Evolutionary conservation across 176 grass and related monocot species (phyloP).

Genomic region (Oryza coarctata): DNA sequence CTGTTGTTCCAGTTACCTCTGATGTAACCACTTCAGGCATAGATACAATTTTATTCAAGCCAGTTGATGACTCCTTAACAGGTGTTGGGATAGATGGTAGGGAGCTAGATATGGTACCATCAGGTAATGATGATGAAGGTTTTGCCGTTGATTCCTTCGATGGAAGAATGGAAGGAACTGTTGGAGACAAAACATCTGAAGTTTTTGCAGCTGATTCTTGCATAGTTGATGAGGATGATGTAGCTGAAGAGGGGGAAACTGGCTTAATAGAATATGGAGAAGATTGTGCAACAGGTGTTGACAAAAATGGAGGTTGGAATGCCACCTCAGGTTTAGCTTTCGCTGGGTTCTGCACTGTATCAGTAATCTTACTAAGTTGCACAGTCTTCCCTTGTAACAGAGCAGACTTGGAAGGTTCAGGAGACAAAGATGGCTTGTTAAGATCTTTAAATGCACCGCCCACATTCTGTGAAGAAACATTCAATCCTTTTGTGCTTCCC

Average conservation of each 20-base stretch:
- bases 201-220: slow-evolving; percentile 33
- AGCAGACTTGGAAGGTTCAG: slow-evolving; percentile 33
- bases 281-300: slow-evolving; percentile 17
- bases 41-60: slow-evolving; percentile 35
- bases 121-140: slow-evolving; percentile 29
- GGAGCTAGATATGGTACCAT: slow-evolving; percentile 32
- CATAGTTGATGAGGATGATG: slow-evolving; percentile 20
- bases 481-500: slow-evolving; percentile 34
- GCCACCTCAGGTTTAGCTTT: slow-evolving; percentile 37
- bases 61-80: slow-evolving; percentile 32
- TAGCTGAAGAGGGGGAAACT: slow-evolving; percentile 25
- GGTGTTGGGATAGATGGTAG: slow-evolving; percentile 38
- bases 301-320: slow-evolving; percentile 24
- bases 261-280: slow-evolving; percentile 23
- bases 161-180: slow-evolving; percentile 21
- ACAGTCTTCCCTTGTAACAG: slow-evolving; percentile 32
- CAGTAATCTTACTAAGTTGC: slow-evolving; percentile 26
- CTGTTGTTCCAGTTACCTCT: slow-evolving; percentile 33
- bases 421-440: slow-evolving; percentile 42
- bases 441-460: slow-evolving; percentile 34
- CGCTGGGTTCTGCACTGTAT: slow-evolving; percentile 24
- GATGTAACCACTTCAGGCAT: slow-evolving; percentile 50
- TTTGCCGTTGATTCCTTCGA: slow-evolving; percentile 38
- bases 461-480: slow-evolving; percentile 38
- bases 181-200: slow-evolving; percentile 33